Base-by-base conservation (phyloP, 345 rosid species). In the Luvunga scandens region DNA sequence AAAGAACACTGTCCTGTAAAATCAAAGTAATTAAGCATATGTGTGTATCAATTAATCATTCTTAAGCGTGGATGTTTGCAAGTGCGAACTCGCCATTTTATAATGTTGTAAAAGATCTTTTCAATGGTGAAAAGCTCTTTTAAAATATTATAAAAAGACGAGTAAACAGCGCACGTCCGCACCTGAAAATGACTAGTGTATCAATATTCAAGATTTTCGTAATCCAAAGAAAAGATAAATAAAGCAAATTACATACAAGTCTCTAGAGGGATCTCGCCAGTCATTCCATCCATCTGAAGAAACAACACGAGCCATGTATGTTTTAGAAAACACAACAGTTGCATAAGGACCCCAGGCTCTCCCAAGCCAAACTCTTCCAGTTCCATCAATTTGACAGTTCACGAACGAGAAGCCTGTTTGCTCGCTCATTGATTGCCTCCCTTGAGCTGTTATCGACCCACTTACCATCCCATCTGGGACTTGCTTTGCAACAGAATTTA, bases 341-440 rank as follows among this genome's bases (percentile, higher is more conserved):
- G 98, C 88, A 42, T 88, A 89, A 22, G 83, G 80, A 77, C 89
- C 89, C 95, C 95, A 91, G 18, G 98, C 93, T 81, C 97, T 60
- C 2, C 94, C 97, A 21, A 94, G 94, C 98, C 89, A 92, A 28
- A 92, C 80, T 22, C 64, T 84, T 9, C 97, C 94, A 2, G 81
- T 87, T 66, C 95, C 98, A 5, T 69, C 81, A n/a, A 94, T 82
- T 56, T 24, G 80, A 69, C 94, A 94, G 31, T 81, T 80, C 50
- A 92, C 90, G 50, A 92, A 94, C 3, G 97, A 90, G 61, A 91
- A 94, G 21, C 95, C 95, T n/a, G 93, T 87, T 25, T 85, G 63
- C 33, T 90, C 93, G 4, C 55, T 73, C 72, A 38, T n/a, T 10
- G 95, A 86, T 21, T 66, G 39, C 66, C 93, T 87, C 55, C 77